Percentiles rank a stretch among this genome's conserved stretches.
Evolutionary conservation across 495 filamentous ascomycete genomes (phyloP).

Genomic region (Penicillium silybi): DNA sequence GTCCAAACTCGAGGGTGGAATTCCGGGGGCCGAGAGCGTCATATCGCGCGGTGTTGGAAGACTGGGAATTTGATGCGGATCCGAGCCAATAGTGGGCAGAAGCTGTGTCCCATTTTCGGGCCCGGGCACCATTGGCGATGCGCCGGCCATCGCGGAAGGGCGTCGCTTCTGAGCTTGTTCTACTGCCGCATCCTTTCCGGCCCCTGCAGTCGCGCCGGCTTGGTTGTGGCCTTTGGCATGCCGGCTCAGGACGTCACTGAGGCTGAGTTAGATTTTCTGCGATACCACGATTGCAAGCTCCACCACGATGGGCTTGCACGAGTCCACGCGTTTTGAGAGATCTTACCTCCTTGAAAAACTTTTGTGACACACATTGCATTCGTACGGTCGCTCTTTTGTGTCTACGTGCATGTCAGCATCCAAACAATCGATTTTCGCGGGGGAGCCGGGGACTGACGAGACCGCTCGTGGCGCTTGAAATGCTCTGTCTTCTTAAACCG

Average conservation of each 20-base stretch:
- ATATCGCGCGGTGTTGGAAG: constrained; percentile 22
- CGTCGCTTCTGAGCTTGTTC: constrained; percentile 20
- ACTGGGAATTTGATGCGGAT: constrained; percentile 12
- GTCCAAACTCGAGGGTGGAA: constrained; percentile 33
- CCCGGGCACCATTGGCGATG: constrained; percentile 12
- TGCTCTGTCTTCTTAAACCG: constrained; percentile 54
- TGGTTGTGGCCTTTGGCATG: constrained; percentile 48
- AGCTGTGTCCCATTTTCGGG: constrained; percentile 18
- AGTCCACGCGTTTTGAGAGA: neutral
- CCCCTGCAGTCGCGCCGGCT: constrained; percentile 16
- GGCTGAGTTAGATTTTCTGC: constrained; percentile 10
- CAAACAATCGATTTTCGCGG: neutral
- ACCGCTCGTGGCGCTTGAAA: constrained; percentile 52
- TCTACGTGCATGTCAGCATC: constrained; percentile 28
- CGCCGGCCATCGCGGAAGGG: constrained; percentile 11
- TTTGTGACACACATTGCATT: constrained; percentile 50
- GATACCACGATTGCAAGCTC: constrained; percentile 5
- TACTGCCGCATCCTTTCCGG: constrained; percentile 15
- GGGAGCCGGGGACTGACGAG: constrained; percentile 36
- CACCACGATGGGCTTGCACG: neutral
- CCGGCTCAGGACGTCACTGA: constrained; percentile 50
- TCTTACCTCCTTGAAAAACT: constrained; percentile 50
- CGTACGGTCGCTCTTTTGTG: constrained; percentile 52
- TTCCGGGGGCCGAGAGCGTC: constrained; percentile 17
- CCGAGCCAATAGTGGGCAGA: constrained; percentile 14